Evolutionary conservation across 345 rosid genomes (phyloP), one percentile per base, ranked within the genome.

Genomic region (Cardamine chenopodiifolia): DNA sequence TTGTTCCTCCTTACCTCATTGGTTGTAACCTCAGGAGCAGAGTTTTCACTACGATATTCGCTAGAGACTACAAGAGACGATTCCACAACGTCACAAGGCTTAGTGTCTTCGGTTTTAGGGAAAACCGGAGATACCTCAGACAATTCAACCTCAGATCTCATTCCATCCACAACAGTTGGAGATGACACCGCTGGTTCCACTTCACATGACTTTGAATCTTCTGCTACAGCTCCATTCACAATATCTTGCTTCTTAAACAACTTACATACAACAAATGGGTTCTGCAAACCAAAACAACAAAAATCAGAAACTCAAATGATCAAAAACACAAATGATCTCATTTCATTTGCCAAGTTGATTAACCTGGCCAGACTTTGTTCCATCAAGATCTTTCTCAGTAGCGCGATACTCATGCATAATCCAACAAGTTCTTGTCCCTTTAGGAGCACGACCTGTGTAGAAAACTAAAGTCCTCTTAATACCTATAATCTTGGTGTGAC

Each of bases 391-490:
- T 20, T 87, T 77, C 26, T 81, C 78, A 0, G 89, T 85, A 4
- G 98, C 76, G 7, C 97, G 95, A 44, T 91, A 91, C 83, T 94
- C 97, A 2, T 94, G 98, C 83, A 91, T 87, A 59, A 94, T 90
- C 98, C 97, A 94, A 70, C 81, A 57, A 34, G 98, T 94, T 47
- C 97, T 75, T 13, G 62, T 23, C 0, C 93, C 97, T 2, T 44
- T 86, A 8, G 97, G 97, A 78, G 98, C 98, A 26, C 98, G 92
- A 2, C 98, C 99, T 0, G 31, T 72, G 73, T 90, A 82, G 53
- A 95, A 95, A 7, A 95, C 99, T 6, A 95, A 86, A 20, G 98
- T 89, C 74, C 89, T 92, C 89, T 95, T 95, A 85, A 88, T 86
- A 1, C 99, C 99, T 15, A 95, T 90, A 79, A 92, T 70, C 72